Conservation (phyloP, 148 eudicot species). For the Bassia scoparia region DNA sequence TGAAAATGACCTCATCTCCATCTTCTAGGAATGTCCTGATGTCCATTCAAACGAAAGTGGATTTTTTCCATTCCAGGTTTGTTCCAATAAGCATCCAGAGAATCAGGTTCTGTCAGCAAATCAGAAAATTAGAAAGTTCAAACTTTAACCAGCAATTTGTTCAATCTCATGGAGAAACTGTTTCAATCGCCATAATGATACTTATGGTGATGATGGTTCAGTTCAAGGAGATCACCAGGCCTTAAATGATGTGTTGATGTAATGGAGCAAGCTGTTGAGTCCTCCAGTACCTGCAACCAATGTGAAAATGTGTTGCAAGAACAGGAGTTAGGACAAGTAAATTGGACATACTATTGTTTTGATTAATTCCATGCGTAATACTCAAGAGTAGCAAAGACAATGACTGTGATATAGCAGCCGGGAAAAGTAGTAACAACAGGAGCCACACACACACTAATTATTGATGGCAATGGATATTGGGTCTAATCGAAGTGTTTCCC, state of each 20-base stretch:
- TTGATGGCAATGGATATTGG: too few relatives aligned
- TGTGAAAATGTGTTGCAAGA: slow-evolving; percentile 2
- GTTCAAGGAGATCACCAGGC: slow-evolving; percentile 95
- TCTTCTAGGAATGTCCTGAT: slow-evolving; percentile 79
- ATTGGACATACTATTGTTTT: too few relatives aligned
- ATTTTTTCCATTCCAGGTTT: slow-evolving; percentile 87
- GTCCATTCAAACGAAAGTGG: slow-evolving; percentile 57
- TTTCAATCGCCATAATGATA: slow-evolving; percentile 20
- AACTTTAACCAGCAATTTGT: too few relatives aligned
- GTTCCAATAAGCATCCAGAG: slow-evolving; percentile 68
- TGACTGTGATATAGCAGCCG: too few relatives aligned
- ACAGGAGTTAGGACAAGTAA: slow-evolving; percentile 7
- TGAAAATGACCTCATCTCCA: slow-evolving; percentile 91
- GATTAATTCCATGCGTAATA: too few relatives aligned
- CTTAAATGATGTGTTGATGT: slow-evolving; percentile 78
- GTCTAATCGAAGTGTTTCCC: too few relatives aligned
- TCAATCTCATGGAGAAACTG: slow-evolving; percentile 8
- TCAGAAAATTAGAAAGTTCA: slow-evolving; percentile 6
- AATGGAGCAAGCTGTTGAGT: slow-evolving; percentile 96
- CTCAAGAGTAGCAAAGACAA: too few relatives aligned
- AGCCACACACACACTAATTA: too few relatives aligned
- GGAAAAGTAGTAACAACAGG: too few relatives aligned
- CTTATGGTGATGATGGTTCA: slow-evolving; percentile 88
- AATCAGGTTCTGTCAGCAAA: slow-evolving; percentile 34
- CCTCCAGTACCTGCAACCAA: slow-evolving; percentile 78